Evolutionary conservation across 352 stramenopile species (phyloP).

Genomic region (Lagenidium sp.): DNA sequence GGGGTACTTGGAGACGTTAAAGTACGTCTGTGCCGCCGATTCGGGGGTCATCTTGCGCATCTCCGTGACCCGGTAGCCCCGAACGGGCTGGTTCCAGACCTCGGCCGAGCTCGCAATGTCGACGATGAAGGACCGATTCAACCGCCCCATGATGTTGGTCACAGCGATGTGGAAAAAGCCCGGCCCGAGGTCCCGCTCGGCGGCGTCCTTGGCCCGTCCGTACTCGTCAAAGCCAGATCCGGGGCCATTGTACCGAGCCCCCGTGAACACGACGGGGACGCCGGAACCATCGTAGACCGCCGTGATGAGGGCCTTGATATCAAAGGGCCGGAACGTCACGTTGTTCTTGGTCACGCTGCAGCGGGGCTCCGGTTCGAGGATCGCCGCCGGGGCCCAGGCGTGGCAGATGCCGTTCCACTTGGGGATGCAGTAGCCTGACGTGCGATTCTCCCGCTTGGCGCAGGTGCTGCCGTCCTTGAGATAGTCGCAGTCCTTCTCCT

Average conservation of each 20-base stretch:
- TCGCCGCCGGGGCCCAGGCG: too few relatives aligned
- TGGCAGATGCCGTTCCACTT: background rate
- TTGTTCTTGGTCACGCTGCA: slow-evolving; percentile 2
- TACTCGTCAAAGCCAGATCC: too few relatives aligned
- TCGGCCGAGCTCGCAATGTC: slow-evolving; percentile 1
- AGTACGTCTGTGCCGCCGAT: background rate
- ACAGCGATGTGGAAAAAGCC: too few relatives aligned
- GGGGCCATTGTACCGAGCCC: slow-evolving; percentile 1
- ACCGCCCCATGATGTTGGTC: slow-evolving; percentile 6
- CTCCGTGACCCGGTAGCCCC: background rate
- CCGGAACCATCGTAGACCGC: slow-evolving; percentile 6
- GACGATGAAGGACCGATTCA: slow-evolving; percentile 5
- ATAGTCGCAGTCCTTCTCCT: background rate
- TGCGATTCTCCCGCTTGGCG: too few relatives aligned
- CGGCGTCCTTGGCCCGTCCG: slow-evolving; percentile 2
- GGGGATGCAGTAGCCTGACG: background rate
- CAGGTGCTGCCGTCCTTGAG: slow-evolving; percentile 7
- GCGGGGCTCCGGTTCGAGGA: slow-evolving; percentile 3
- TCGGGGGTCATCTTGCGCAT: background rate
- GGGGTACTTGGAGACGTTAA: slow-evolving; percentile 27
- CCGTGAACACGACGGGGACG: slow-evolving; percentile 5
- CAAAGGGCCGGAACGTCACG: slow-evolving; percentile 6
- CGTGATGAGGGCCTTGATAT: slow-evolving; percentile 20
- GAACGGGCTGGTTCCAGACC: slow-evolving; percentile 15
- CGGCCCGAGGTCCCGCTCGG: slow-evolving; percentile 3